phyloP scores from a whole-genome alignment of 2,329 filamentous ascomycete genomes.

The Fusarium nematophilum region DNA sequence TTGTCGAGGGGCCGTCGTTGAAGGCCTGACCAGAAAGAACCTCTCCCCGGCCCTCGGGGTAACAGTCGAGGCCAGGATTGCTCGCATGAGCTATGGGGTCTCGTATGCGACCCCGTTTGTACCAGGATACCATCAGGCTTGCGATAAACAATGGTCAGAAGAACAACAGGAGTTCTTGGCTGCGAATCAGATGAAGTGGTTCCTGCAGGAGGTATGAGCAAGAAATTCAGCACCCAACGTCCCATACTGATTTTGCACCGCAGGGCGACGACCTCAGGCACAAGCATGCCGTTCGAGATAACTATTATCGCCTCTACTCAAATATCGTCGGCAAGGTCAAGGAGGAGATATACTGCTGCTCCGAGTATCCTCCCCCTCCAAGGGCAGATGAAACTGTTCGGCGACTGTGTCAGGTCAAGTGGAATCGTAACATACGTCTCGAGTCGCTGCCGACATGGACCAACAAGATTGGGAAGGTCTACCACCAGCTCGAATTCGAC shows the following conservation, averaged over 20 bases:
- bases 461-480: slow-evolving; percentile 21
- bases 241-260: rapidly evolving
- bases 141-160: slow-evolving; percentile 30
- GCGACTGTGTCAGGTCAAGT: slow-evolving; percentile 34
- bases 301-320: neutral
- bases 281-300: neutral
- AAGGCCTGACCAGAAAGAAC: slow-evolving; percentile 23
- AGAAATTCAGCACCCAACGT: neutral
- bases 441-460: slow-evolving; percentile 18
- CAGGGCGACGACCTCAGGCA: slow-evolving; percentile 25
- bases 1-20: slow-evolving; percentile 48
- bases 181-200: slow-evolving; percentile 43
- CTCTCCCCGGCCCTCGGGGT: slow-evolving; percentile 1
- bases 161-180: neutral
- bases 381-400: rapidly evolving
- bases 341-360: neutral
- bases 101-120: rapidly evolving
- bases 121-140: neutral
- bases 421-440: slow-evolving; percentile 14
- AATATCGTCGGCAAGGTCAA: rapidly evolving
- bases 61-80: slow-evolving; percentile 37
- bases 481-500: neutral
- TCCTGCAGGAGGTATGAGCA: slow-evolving; percentile 35
- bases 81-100: slow-evolving; percentile 46
- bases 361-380: neutral